Evolutionary conservation across 208 protist genomes (phyloP).

Genomic region (Phytomonas serpens): DNA sequence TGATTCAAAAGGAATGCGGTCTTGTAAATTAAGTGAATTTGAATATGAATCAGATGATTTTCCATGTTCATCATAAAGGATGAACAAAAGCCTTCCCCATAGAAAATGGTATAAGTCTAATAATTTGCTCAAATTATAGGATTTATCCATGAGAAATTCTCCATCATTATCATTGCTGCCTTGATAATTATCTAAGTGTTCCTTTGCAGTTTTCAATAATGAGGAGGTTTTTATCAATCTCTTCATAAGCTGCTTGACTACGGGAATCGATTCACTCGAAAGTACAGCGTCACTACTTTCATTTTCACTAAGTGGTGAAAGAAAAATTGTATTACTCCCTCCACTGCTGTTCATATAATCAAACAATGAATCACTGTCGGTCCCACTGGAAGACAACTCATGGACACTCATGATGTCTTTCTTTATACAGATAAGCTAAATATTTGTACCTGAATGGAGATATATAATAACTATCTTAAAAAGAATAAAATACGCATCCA

Average conservation of each 20-base stretch:
- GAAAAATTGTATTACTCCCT: slow-evolving; percentile 15
- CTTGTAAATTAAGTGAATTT: slow-evolving; percentile 67
- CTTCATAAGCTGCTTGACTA: slow-evolving; percentile 40
- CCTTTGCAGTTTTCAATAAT: slow-evolving; percentile 17
- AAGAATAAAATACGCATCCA: neutral
- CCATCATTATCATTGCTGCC: neutral
- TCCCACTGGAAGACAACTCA: neutral
- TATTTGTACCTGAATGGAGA: neutral
- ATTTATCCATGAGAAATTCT: neutral
- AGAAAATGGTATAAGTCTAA: slow-evolving; percentile 24
- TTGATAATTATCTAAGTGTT: slow-evolving; percentile 9
- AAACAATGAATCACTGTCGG: neutral
- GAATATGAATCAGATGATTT: slow-evolving; percentile 57
- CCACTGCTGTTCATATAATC: neutral
- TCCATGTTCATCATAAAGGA: slow-evolving; percentile 65
- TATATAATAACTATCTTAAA: neutral
- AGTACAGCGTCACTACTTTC: slow-evolving; percentile 34
- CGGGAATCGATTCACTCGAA: slow-evolving; percentile 19
- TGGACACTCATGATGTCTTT: neutral
- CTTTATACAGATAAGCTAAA: neutral
- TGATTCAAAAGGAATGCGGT: slow-evolving; percentile 67
- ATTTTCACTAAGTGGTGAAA: slow-evolving; percentile 18
- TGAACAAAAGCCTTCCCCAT: slow-evolving; percentile 31
- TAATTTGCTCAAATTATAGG: slow-evolving; percentile 5
- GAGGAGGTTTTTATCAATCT: slow-evolving; percentile 21